Evolutionary conservation across 2,329 filamentous ascomycete species (phyloP).

Genomic region (Zymoseptoria brevis): DNA sequence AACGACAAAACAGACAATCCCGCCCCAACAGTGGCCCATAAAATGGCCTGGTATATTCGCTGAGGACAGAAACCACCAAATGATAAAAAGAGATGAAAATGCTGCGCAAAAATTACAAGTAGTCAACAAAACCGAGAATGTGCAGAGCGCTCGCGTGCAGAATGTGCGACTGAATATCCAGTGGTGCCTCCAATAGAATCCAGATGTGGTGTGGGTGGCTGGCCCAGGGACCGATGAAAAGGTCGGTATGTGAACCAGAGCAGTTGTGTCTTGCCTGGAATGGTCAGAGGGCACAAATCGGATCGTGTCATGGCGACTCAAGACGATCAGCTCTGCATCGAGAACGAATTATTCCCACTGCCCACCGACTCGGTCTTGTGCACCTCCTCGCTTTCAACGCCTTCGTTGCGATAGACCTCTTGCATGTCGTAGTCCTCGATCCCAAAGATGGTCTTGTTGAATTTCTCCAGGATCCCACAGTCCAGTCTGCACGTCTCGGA

Average conservation of each 20-base stretch:
- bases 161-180: background rate
- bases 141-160: conserved; percentile 2
- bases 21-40: conserved; percentile 4
- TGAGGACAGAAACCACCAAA: background rate
- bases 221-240: background rate
- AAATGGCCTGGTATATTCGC: conserved; percentile 30
- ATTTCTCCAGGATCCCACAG: conserved; percentile 59
- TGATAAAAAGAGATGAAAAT: background rate
- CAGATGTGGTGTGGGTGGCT: background rate
- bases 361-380: conserved; percentile 1
- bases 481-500: conserved; percentile 70
- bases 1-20: conserved; percentile 1
- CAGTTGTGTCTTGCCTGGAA: background rate
- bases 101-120: conserved; percentile 1
- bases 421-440: conserved; percentile 8
- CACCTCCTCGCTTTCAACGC: conserved; percentile 5
- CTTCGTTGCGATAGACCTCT: conserved; percentile 20
- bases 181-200: background rate
- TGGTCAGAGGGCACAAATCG: background rate
- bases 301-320: background rate
- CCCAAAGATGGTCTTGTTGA: conserved; percentile 33
- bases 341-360: conserved; percentile 21
- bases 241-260: background rate
- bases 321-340: background rate
- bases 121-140: background rate